phyloP scores from a whole-genome alignment of 345 rosid genomes.

The Arabis hirsuta region DNA sequence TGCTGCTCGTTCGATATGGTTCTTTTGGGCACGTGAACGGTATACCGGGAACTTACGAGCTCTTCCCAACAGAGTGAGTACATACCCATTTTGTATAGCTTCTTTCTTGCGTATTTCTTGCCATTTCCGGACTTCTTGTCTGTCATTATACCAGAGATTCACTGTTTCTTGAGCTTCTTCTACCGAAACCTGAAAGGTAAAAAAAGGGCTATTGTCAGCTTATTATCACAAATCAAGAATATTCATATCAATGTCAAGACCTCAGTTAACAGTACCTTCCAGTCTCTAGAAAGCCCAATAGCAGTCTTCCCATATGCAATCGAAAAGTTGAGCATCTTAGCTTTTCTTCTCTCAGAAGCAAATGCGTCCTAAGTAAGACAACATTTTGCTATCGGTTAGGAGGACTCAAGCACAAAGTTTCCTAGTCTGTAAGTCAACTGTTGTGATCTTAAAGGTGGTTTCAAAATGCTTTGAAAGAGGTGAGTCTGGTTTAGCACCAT shows the following conservation, averaged over 20 bases:
- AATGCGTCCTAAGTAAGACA: conserved; percentile 61
- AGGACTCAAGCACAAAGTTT: conserved; percentile 13
- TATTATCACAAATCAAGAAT: conserved; percentile 25
- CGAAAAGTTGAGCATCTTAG: conserved; percentile 97
- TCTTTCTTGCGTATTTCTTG: conserved; percentile 76
- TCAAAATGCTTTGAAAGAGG: conserved; percentile 9
- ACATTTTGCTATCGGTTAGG: conserved; percentile 13
- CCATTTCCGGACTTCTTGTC: conserved; percentile 86
- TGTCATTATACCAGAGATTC: conserved; percentile 83
- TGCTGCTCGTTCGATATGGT: conserved; percentile 88
- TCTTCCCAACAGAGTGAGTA: conserved; percentile 83
- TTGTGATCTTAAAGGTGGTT: neutral
- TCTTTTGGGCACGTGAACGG: conserved; percentile 53
- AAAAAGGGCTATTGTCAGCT: conserved; percentile 20
- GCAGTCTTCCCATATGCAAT: conserved; percentile 98
- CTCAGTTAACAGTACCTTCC: conserved; percentile 69
- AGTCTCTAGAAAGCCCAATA: conserved; percentile 83
- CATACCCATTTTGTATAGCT: conserved; percentile 57
- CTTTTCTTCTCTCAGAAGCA: conserved; percentile 83
- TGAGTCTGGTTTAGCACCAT: conserved; percentile 1
- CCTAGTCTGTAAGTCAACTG: conserved; percentile 1
- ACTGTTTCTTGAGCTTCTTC: conserved; percentile 84
- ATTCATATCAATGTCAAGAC: conserved; percentile 4
- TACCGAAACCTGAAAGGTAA: conserved; percentile 63
- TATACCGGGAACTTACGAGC: conserved; percentile 71